Percentiles rank a stretch among this genome's conserved stretches.
Evolutionary conservation across 2,329 filamentous ascomycete species (phyloP).

Genomic region (Cryphonectria radicalis): DNA sequence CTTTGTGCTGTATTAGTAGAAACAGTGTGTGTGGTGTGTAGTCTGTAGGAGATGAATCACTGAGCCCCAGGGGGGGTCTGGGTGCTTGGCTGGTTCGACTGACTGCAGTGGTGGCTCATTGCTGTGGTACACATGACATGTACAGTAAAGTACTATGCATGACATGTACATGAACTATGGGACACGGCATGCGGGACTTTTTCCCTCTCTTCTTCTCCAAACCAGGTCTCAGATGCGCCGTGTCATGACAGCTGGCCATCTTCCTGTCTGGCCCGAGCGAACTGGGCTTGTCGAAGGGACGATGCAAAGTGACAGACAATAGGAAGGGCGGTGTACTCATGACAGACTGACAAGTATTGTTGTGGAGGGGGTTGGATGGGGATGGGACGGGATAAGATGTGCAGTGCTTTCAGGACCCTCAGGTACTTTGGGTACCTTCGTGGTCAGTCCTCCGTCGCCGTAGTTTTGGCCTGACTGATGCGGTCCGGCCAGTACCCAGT

Average conservation of each 20-base stretch:
- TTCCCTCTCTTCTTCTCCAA: neutral
- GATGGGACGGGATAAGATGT: neutral
- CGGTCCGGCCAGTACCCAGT: neutral
- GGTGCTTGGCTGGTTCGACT: neutral
- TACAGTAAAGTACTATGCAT: neutral
- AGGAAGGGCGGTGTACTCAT: conserved; percentile 21
- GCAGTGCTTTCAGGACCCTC: neutral
- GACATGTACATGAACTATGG: neutral
- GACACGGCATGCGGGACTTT: neutral
- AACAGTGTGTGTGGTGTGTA: neutral
- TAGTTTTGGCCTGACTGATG: too few relatives aligned
- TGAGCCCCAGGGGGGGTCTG: neutral
- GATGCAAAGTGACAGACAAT: conserved; percentile 10
- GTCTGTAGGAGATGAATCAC: neutral
- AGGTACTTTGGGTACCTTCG: neutral
- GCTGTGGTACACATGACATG: neutral
- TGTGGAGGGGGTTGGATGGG: neutral
- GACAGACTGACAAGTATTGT: neutral
- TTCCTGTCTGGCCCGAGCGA: neutral
- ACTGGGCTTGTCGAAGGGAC: neutral
- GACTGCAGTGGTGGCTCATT: neutral
- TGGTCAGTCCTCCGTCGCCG: too few relatives aligned
- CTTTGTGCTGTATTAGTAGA: neutral
- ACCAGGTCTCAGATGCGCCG: neutral
- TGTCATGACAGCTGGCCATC: neutral